Percentiles rank a stretch among this genome's conserved stretches.
phyloP scores from a whole-genome alignment of 202 grass and related monocot species.

The Alloteropsis angusta region DNA sequence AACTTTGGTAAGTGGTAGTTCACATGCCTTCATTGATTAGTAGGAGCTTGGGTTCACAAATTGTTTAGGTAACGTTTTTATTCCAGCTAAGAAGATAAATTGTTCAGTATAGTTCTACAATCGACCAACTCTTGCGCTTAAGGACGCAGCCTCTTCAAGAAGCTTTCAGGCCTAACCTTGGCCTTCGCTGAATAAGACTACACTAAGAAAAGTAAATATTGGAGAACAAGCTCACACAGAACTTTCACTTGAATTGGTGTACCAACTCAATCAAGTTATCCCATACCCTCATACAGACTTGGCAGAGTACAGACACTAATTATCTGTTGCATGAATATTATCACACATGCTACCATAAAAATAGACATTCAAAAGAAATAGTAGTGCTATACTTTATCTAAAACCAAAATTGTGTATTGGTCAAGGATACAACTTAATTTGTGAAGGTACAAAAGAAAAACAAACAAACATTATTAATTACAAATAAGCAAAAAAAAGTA shows the following conservation, averaged over 20 bases:
- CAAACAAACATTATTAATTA: neutral
- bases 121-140: neutral
- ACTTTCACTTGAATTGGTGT: neutral
- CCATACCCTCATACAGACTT: neutral
- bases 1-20: neutral
- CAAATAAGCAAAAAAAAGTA: neutral
- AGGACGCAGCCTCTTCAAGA: neutral
- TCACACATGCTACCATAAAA: neutral
- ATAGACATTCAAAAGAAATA: neutral
- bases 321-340: neutral
- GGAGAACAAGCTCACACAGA: neutral
- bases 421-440: slow-evolving; percentile 6
- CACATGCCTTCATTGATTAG: neutral
- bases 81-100: neutral
- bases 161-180: neutral
- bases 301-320: neutral
- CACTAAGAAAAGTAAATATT: neutral
- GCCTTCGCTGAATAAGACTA: neutral
- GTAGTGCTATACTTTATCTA: neutral
- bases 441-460: neutral
- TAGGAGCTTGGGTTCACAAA: neutral
- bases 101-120: neutral
- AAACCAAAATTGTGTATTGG: neutral
- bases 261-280: neutral
- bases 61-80: neutral